Percentiles rank a stretch among this genome's conserved stretches.
Conservation (phyloP, 495 filamentous ascomycete genomes). For the Podospora pseudopauciseta region DNA sequence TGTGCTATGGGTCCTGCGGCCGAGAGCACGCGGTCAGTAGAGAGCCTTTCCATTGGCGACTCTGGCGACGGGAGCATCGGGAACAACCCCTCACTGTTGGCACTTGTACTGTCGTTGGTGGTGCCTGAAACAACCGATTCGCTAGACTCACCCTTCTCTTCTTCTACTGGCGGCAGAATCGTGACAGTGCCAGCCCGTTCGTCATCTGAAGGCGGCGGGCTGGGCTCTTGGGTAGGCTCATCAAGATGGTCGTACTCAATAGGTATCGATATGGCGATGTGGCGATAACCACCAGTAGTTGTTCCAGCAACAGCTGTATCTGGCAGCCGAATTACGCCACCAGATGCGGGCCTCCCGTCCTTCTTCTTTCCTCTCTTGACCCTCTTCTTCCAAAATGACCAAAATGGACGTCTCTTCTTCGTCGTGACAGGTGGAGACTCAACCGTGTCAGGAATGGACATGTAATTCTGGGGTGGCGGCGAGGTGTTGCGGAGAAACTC, state of each 20-base stretch:
- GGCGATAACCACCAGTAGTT: conserved; percentile 39
- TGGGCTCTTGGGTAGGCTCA: not conserved
- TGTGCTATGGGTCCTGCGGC: not conserved
- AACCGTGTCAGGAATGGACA: conserved; percentile 34
- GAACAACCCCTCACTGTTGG: not conserved
- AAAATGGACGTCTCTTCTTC: conserved; percentile 15
- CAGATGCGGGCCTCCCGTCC: not conserved
- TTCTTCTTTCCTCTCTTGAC: conserved; percentile 7
- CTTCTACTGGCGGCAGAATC: not conserved
- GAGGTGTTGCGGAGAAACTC: conserved; percentile 44
- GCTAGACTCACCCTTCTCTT: not conserved
- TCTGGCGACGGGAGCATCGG: not conserved
- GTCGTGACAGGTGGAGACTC: not conserved
- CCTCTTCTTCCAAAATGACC: conserved; percentile 14
- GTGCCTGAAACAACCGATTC: not conserved
- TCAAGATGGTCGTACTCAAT: conserved; percentile 29
- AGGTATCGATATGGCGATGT: conserved; percentile 54
- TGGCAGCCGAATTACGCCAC: conserved; percentile 38
- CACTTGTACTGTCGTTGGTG: not conserved
- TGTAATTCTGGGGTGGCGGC: conserved; percentile 36
- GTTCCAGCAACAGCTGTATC: conserved; percentile 44
- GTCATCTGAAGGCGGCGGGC: not conserved
- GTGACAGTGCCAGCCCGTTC: not conserved
- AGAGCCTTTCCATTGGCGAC: not conserved
- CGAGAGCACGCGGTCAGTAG: not conserved